Percentiles rank a stretch among this genome's conserved stretches.
Conservation (phyloP, 2,329 filamentous ascomycete species). For the Cladosporium phlei region DNA sequence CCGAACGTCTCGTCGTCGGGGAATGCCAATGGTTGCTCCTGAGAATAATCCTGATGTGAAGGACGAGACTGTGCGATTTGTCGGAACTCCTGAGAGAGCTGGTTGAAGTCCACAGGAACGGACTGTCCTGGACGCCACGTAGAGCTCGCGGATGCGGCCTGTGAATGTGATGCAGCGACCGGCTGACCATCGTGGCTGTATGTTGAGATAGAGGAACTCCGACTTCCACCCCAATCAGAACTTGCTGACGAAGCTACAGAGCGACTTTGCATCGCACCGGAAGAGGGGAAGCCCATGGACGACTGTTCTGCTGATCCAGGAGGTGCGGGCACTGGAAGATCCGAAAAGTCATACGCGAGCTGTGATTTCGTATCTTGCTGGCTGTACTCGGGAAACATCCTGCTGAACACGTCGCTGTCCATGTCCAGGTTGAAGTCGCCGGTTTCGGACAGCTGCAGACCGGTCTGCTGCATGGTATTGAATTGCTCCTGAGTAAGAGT, state of each 20-base stretch:
- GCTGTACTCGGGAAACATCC: conserved; percentile 23
- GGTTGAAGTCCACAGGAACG: conserved; percentile 31
- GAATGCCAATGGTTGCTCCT: conserved; percentile 32
- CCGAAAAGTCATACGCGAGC: conserved; percentile 19
- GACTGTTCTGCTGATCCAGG: conserved; percentile 27
- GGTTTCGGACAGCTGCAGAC: conserved; percentile 13
- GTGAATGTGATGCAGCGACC: too few relatives aligned
- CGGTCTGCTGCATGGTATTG: conserved; percentile 30
- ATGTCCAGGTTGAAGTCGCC: background rate
- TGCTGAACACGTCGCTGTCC: conserved; percentile 5
- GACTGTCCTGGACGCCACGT: conserved; percentile 36
- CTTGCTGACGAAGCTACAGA: conserved; percentile 22
- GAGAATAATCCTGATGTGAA: conserved; percentile 17
- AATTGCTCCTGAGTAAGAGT: conserved; percentile 36
- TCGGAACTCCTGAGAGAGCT: conserved; percentile 31
- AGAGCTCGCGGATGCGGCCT: conserved; percentile 13
- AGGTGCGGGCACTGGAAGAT: conserved; percentile 18
- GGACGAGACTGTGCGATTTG: conserved; percentile 23
- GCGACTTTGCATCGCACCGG: conserved; percentile 21
- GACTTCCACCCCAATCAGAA: conserved; percentile 30
- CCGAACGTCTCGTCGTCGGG: conserved; percentile 28
- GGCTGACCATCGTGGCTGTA: conserved; percentile 8
- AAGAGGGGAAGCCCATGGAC: conserved; percentile 24
- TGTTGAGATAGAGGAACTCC: conserved; percentile 29
- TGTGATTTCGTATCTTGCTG: conserved; percentile 22